Base-by-base conservation (phyloP, 1,284 basidiomycete genomes). In the Tylopilus sp. region DNA sequence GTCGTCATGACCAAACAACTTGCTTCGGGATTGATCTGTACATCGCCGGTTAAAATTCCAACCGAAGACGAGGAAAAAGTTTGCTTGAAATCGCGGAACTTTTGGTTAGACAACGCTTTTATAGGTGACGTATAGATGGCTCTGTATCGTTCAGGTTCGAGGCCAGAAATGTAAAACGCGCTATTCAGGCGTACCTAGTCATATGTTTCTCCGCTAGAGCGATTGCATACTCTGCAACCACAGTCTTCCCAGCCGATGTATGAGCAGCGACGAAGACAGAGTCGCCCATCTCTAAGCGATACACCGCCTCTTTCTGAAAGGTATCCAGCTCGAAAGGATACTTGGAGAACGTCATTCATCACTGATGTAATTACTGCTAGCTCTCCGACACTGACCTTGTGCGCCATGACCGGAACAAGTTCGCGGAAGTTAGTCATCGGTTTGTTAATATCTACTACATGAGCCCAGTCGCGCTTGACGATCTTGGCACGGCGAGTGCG, bases 111-210 rank as follows among this genome's bases (percentile, higher is more conserved):
- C 6, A 99, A 76, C 0, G 97, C 97, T 64, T 99, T 99, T 70
- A 99, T 99, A 0, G 97, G 97, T 2, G 94, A 97, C 0, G 97
- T 99, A 68, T 99, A 99, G 60, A 99, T 98, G 5, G 96, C 94
- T 53, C 95, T 95, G 57, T 19, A 40, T 13, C 13, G 53, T 28
- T 43, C 41, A 38, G 29, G 35, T 25, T 56, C 30, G 31, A 44
- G 34, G 16, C 29, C 47, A 47, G 56, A 48, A 47, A 49, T 49
- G 29, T 23, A 37, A 55, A 51, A 55, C 28, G 26, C 41, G 38
- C 33, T 46, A 51, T 39, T 52, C 33, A 41, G 38, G 61, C 74
- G 48, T 58, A 94, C 92, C 90, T 82, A 18, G 97, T 99, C 95
- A 99, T 97, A 71, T 99, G 97, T 66, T 96, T 96, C 51, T 87